A percentile compares a stretch with the other conserved stretches of the same genome.
Evolutionary conservation across 495 filamentous ascomycete species (phyloP).

Genomic region (Xylaria acuta): DNA sequence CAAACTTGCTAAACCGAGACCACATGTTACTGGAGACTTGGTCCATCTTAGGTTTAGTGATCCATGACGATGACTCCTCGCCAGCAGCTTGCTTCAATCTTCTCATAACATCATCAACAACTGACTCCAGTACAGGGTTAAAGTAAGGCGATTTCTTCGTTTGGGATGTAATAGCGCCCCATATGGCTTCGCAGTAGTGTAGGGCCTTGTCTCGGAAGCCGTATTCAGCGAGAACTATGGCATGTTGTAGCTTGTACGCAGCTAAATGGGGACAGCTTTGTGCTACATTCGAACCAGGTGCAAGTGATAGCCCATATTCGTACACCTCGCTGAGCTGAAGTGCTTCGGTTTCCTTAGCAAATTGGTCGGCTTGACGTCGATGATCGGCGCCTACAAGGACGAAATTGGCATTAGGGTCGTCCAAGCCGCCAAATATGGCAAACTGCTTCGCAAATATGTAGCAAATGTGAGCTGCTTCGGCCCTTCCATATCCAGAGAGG

Average conservation of each 20-base stretch:
- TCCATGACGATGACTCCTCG: slow-evolving; percentile 74
- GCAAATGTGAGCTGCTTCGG: slow-evolving; percentile 92
- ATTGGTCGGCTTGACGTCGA: slow-evolving; percentile 65
- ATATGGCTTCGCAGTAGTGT: slow-evolving; percentile 88
- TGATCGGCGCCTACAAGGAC: slow-evolving; percentile 87
- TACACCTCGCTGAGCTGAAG: slow-evolving; percentile 91
- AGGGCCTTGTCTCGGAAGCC: slow-evolving; percentile 83
- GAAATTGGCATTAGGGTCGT: slow-evolving; percentile 80
- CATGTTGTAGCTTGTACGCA: slow-evolving; percentile 87
- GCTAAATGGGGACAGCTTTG: slow-evolving; percentile 79
- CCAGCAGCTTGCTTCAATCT: slow-evolving; percentile 83
- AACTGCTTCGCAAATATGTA: slow-evolving; percentile 63
- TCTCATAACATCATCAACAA: slow-evolving; percentile 82
- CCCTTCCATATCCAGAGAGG: slow-evolving; percentile 83
- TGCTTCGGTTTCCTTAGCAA: slow-evolving; percentile 79
- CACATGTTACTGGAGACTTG: slow-evolving; percentile 88
- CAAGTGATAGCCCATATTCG: slow-evolving; percentile 79
- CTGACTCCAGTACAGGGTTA: slow-evolving; percentile 71
- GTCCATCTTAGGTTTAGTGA: slow-evolving; percentile 92
- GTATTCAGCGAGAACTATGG: slow-evolving; percentile 79
- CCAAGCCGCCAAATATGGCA: slow-evolving; percentile 77
- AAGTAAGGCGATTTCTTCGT: slow-evolving; percentile 86
- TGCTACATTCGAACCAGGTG: slow-evolving; percentile 58
- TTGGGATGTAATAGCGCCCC: slow-evolving; percentile 76
- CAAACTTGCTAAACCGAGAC: slow-evolving; percentile 92